A percentile compares a stretch with the other conserved stretches of the same genome.
Conservation (phyloP, 768 basidiomycete species). For the Panaeolus cyanescens region DNA sequence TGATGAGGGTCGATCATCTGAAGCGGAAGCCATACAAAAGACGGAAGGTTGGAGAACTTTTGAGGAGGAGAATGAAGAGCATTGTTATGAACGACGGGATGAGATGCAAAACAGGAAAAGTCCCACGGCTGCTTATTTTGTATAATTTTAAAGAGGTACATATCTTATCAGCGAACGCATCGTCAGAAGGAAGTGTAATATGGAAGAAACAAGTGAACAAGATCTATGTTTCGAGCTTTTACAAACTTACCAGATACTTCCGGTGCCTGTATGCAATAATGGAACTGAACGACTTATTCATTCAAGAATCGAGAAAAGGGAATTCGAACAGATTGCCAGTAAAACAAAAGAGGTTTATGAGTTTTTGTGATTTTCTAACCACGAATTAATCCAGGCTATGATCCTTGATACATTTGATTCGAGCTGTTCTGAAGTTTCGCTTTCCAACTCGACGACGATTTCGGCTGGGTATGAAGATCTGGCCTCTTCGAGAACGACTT, state of each 20-base stretch:
- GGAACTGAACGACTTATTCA: too few relatives aligned
- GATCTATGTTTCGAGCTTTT: too few relatives aligned
- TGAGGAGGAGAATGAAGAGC: not conserved
- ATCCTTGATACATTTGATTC: constrained; percentile 88
- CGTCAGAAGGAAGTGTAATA: too few relatives aligned
- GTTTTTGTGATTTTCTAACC: constrained; percentile 49
- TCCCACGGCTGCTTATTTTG: not conserved
- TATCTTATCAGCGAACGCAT: not conserved
- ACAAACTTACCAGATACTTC: too few relatives aligned
- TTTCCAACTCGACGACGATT: constrained; percentile 84
- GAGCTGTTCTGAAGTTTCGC: constrained; percentile 76
- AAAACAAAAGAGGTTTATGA: not conserved
- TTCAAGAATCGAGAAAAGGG: too few relatives aligned
- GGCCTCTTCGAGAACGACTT: constrained; percentile 88
- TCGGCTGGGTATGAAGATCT: constrained; percentile 81
- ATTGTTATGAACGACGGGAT: not conserved
- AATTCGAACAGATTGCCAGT: not conserved
- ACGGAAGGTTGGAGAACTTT: too few relatives aligned
- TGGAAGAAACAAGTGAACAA: too few relatives aligned
- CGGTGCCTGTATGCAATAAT: too few relatives aligned
- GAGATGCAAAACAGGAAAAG: not conserved
- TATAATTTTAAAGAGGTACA: too few relatives aligned
- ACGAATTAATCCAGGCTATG: constrained; percentile 82
- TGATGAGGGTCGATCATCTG: not conserved
- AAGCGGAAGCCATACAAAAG: not conserved